Conservation (phyloP, 345 rosid species). For the Populus simonii region DNA sequence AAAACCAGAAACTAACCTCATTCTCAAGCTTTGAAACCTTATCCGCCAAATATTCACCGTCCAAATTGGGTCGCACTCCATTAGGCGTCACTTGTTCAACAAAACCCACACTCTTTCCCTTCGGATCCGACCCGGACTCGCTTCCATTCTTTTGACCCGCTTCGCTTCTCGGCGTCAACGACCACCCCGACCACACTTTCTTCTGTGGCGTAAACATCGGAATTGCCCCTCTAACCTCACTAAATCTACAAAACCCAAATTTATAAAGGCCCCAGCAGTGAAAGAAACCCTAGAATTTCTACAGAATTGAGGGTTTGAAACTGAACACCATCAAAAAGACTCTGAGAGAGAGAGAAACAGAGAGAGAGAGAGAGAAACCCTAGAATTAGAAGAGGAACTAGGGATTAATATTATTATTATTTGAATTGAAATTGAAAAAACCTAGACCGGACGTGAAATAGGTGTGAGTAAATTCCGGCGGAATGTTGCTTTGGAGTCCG, state of each 20-base stretch:
- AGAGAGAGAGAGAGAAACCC: neutral
- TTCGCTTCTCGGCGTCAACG: constrained; percentile 44
- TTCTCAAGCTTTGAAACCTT: constrained; percentile 65
- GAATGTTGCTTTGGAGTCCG: constrained; percentile 68
- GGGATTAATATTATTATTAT: too few relatives aligned
- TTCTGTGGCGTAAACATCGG: constrained; percentile 81
- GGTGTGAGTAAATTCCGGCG: constrained; percentile 65
- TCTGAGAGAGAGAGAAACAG: too few relatives aligned
- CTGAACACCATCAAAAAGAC: too few relatives aligned
- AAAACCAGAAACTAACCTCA: constrained; percentile 49
- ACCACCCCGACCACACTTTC: constrained; percentile 70
- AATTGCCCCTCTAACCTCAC: constrained; percentile 18
- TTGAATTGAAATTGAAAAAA: constrained; percentile 7
- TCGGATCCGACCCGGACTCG: constrained; percentile 33
- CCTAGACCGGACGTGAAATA: constrained; percentile 63
- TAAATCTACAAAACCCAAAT: constrained; percentile 28
- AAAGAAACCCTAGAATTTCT: too few relatives aligned
- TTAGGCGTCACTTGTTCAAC: constrained; percentile 49
- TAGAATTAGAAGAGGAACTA: too few relatives aligned
- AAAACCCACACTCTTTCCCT: constrained; percentile 45
- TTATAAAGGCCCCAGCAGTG: neutral
- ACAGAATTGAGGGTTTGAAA: too few relatives aligned
- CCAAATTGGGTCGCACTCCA: constrained; percentile 32
- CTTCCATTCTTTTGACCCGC: constrained; percentile 29
- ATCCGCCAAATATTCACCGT: constrained; percentile 37